Evolutionary conservation across 345 rosid species (phyloP).

Genomic region (Rhodamnia argentea): DNA sequence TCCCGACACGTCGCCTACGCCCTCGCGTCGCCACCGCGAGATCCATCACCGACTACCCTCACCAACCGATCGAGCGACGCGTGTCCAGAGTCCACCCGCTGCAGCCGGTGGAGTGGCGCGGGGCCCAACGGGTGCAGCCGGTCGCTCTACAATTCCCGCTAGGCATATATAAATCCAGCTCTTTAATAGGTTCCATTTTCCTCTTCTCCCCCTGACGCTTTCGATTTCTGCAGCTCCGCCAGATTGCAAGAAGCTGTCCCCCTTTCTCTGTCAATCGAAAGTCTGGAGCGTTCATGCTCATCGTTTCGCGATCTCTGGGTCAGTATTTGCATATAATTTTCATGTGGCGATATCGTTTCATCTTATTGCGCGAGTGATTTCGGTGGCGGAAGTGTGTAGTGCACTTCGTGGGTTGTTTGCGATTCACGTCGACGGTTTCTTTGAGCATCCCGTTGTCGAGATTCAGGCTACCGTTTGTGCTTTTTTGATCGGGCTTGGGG

Average conservation of each 20-base stretch:
- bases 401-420: neutral
- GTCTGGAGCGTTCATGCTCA: neutral
- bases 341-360: too few relatives aligned
- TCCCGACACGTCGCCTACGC: neutral
- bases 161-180: slow-evolving; percentile 21
- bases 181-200: neutral
- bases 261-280: neutral
- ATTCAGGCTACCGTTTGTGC: neutral
- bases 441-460: neutral
- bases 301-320: neutral
- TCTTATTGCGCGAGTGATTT: neutral
- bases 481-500: neutral
- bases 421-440: neutral
- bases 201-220: neutral
- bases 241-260: neutral
- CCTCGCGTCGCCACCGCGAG: slow-evolving; percentile 11
- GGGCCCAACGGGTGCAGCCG: neutral
- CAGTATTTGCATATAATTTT: neutral
- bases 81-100: neutral
- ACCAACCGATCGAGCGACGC: slow-evolving; percentile 4
- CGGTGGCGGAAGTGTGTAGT: neutral
- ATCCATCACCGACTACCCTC: slow-evolving; percentile 17
- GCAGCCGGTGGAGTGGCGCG: slow-evolving; percentile 2
- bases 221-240: neutral
- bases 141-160: slow-evolving; percentile 39